A percentile compares a stretch with the other conserved stretches of the same genome.
These are phyloP conservation scores for Fusarium pseudograminearum DNA, from an alignment of 2,329 filamentous ascomycete genomes.

Conservation along the genomic window DNA sequence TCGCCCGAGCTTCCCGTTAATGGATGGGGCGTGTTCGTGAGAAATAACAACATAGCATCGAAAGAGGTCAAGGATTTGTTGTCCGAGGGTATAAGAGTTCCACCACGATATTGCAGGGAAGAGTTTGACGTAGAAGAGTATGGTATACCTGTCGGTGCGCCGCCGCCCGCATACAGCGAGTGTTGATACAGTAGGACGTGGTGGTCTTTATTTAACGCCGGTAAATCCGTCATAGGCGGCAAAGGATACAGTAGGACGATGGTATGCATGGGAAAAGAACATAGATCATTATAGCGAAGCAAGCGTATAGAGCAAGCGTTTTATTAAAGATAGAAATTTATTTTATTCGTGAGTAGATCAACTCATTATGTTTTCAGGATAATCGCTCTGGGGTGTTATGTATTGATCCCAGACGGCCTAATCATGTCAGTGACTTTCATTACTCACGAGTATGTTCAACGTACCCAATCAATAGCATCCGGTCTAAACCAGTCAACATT, in stretches of 20 bases:
- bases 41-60: not conserved
- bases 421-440: rapidly evolving
- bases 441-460: rapidly evolving
- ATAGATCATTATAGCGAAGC: rapidly evolving
- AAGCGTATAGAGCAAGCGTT: rapidly evolving
- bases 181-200: rapidly evolving
- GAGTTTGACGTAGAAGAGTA: not conserved
- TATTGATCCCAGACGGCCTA: slow-evolving; percentile 18
- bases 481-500: slow-evolving; percentile 26
- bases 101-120: slow-evolving; percentile 5
- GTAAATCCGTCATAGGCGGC: no score
- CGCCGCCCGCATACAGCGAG: slow-evolving; percentile 12
- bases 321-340: rapidly evolving
- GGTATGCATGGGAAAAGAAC: not conserved
- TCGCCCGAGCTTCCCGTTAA: slow-evolving; percentile 3
- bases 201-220: no score
- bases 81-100: not conserved
- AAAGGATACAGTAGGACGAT: rapidly evolving
- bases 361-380: not conserved
- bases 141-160: not conserved
- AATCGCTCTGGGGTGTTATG: slow-evolving; percentile 14
- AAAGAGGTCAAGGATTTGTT: slow-evolving; percentile 1
- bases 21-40: slow-evolving; percentile 7
- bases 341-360: not conserved
- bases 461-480: slow-evolving; percentile 25